A percentile compares a stretch with the other conserved stretches of the same genome.
phyloP scores from a whole-genome alignment of 371 early-diverging fungal genomes.

The Parasitella parasitica region DNA sequence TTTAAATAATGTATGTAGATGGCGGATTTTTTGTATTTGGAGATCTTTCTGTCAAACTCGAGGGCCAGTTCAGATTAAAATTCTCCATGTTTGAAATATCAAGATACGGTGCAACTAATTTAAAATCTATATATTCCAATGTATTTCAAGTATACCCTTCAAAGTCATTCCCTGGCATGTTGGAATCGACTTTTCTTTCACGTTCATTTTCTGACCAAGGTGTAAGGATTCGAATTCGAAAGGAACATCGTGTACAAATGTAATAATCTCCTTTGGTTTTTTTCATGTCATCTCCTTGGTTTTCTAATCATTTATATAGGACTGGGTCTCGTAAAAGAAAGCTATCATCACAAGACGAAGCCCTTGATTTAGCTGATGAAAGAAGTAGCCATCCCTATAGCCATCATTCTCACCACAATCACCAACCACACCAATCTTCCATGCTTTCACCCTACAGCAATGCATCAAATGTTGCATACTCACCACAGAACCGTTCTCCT shows the following conservation, averaged over 20 bases:
- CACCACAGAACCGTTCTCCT: background rate
- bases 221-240: conserved; percentile 82
- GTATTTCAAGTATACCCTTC: conserved; percentile 79
- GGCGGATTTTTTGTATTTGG: conserved; percentile 93
- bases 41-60: conserved; percentile 82
- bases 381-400: background rate
- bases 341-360: conserved; percentile 9
- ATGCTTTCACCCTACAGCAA: background rate
- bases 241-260: conserved; percentile 43
- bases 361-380: conserved; percentile 3
- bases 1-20: conserved; percentile 50
- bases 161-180: conserved; percentile 88
- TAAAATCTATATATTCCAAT: conserved; percentile 64
- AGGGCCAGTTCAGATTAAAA: conserved; percentile 80
- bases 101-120: conserved; percentile 33
- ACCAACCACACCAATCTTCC: background rate
- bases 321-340: conserved; percentile 22
- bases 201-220: conserved; percentile 90
- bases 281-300: background rate
- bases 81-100: conserved; percentile 81
- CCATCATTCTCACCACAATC: background rate
- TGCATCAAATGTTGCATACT: background rate
- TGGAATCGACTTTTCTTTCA: conserved; percentile 81
- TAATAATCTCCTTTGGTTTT: conserved; percentile 5
- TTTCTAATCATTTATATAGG: conserved; percentile 1